Evolutionary conservation across 371 early-diverging fungal species (phyloP), one percentile per base, ranked within the genome.

Genomic region (Circinella minor): DNA sequence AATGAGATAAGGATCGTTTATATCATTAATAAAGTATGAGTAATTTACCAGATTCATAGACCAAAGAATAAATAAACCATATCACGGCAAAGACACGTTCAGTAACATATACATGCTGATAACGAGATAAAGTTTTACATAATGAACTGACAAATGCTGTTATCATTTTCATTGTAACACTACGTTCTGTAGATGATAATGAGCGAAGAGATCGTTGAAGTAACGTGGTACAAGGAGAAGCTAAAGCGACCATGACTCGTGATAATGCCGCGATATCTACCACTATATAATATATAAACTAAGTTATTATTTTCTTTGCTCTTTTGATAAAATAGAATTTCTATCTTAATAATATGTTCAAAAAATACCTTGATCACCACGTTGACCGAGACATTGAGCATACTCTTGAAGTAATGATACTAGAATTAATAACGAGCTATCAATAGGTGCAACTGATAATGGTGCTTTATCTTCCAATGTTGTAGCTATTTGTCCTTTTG

Each of bases 101-200:
- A 4, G 77, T 72, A 1, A 63, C 69, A 54, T 80, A 69, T 1
- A 68, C 60, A 60, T 73, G 65, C 36, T 78, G 72, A 55, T 80
- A 70, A 43, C 71, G 69, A 14, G 76, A 63, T 36, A 78, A 43
- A 9, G 75, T 70, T 15, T 70, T 76, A 65, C 81, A 80, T 9
- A 79, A 65, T 1, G 81, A 76, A 17, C 72, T 74, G 17, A 81
- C 74, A 55, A 79, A 81, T 13, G 74, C 77, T 14, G 78, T 77
- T 0, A 73, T 69, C 66, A 73, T 69, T 18, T 75, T 59, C 64
- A 74, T 55, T 13, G 64, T 47, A 0, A 17, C 38, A 34, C 49
- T 37, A 57, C 15, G 67, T 36, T 38, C 61, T 27, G 48, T 67
- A 59, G 13, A 18, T 4, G 57, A 57, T 1, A 46, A 17, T 2